Evolutionary conservation across 257 asterid species (phyloP).

Genomic region (Ligustrum vulgare): DNA sequence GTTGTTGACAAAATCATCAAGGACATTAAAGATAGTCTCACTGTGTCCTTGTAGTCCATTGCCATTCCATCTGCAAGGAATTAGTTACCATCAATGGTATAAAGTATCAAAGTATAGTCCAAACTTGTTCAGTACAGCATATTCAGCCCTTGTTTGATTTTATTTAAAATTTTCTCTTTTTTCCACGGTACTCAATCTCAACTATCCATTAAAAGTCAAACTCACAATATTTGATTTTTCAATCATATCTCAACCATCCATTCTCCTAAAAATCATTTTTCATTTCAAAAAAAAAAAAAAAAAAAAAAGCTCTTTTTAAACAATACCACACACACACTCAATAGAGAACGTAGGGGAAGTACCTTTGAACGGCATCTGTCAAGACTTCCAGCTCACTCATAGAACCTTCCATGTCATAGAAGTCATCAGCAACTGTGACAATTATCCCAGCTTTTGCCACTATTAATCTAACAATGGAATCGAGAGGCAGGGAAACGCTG

Average conservation of each 20-base stretch:
- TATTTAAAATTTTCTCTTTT: no score
- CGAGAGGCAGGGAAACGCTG: constrained; percentile 33
- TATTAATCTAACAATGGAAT: constrained; percentile 37
- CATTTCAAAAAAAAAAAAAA: no score
- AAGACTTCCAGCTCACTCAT: constrained; percentile 32
- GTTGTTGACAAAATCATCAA: constrained; percentile 46
- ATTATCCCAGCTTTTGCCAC: constrained; percentile 49
- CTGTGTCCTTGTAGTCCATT: constrained; percentile 46
- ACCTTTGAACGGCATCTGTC: constrained; percentile 54
- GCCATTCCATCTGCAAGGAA: constrained; percentile 54
- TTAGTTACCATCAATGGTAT: background rate
- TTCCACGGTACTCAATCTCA: no score
- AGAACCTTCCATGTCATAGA: constrained; percentile 60
- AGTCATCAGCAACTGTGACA: constrained; percentile 60
- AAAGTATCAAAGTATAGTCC: background rate
- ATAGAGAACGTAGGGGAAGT: background rate
- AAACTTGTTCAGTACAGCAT: background rate
- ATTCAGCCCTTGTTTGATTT: no score
- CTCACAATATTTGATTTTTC: no score
- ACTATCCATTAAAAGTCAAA: no score
- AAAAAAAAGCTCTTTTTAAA: no score
- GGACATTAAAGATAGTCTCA: constrained; percentile 56
- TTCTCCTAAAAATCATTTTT: no score
- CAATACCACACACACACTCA: no score
- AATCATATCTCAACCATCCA: no score